phyloP scores from a whole-genome alignment of 176 grass and related monocot species.

The Pontederia paniculata region DNA sequence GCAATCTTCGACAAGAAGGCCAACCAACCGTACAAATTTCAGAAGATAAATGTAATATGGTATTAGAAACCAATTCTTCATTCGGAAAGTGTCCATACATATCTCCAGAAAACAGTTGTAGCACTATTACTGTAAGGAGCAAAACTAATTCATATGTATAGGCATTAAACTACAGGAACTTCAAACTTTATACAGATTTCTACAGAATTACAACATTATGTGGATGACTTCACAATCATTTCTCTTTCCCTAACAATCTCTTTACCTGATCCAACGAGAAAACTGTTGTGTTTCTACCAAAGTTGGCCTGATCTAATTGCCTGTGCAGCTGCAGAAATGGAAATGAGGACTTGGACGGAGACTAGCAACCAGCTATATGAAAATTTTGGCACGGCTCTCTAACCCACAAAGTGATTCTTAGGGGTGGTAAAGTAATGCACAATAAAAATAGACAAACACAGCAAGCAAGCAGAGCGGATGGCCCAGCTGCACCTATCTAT shows the following conservation, averaged over 20 bases:
- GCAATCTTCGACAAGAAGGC: too few relatives aligned
- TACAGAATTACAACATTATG: not conserved
- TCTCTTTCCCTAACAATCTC: slow-evolving; percentile 12
- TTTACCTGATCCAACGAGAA: slow-evolving; percentile 33
- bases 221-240: not conserved
- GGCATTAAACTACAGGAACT: too few relatives aligned
- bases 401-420: not conserved
- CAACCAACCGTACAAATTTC: too few relatives aligned
- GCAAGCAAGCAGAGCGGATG: not conserved
- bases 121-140: too few relatives aligned
- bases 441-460: not conserved
- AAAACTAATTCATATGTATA: too few relatives aligned
- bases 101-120: too few relatives aligned
- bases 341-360: not conserved
- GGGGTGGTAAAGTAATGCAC: not conserved
- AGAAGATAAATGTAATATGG: too few relatives aligned
- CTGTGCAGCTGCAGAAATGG: slow-evolving; percentile 31
- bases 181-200: too few relatives aligned
- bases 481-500: not conserved
- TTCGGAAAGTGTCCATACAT: too few relatives aligned
- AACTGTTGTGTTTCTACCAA: slow-evolving; percentile 34
- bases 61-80: too few relatives aligned
- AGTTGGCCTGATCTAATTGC: slow-evolving; percentile 44
- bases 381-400: not conserved
- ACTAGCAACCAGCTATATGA: not conserved